Base-by-base conservation (phyloP, 441 rosid genomes). In the Populus trichocarpa region DNA sequence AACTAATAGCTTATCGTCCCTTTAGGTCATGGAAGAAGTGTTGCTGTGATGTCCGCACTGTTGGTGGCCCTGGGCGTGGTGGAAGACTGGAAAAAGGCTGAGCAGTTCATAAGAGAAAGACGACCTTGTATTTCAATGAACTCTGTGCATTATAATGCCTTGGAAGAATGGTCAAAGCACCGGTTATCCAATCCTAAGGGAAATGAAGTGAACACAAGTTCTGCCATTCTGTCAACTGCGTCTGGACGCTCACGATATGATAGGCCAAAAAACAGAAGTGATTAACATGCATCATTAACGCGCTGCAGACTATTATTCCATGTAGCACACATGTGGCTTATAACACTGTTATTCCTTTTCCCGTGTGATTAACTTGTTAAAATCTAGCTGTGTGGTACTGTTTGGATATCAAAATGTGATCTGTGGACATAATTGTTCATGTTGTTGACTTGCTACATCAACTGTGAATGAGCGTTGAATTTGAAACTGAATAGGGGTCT, bases 21-120 rank as follows among this genome's bases (percentile, higher is more conserved):
- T 75, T 22, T 72, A 91, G 96, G 96, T 82, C 96, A 90, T 79
- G 96, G 96, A 77, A 87, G 96, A 83, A 91, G 96, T 70, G 92
- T 91, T 71, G 92, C 89, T 2, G 92, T 91, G 77, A 71, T 68
- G 70, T 91, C 93, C 75, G 96, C 96, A 8, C 63, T 91, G 40
- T 71, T 91, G 18, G 92, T 91, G 84, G 91, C 85, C 36, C 77
- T 91, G 50, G 89, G 85, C 28, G 67, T 88, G 32, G 89, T 82
- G 25, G 93, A 87, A 77, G 90, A 91, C 66, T 91, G 95, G 93
- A 91, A 87, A 78, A 79, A 38, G 30, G 93, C 96, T 0, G 96
- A 91, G 82, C 83, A 81, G 72, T 68, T 82, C 67, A 87, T 91
- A 36, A 75, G 79, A 73, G 85, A 83, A 63, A 88, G 78, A 63